Percentiles rank a stretch among this genome's conserved stretches.
These are phyloP conservation scores for Tricholoma flavovirens DNA, from an alignment of 768 basidiomycete species.

Conservation along the genomic window DNA sequence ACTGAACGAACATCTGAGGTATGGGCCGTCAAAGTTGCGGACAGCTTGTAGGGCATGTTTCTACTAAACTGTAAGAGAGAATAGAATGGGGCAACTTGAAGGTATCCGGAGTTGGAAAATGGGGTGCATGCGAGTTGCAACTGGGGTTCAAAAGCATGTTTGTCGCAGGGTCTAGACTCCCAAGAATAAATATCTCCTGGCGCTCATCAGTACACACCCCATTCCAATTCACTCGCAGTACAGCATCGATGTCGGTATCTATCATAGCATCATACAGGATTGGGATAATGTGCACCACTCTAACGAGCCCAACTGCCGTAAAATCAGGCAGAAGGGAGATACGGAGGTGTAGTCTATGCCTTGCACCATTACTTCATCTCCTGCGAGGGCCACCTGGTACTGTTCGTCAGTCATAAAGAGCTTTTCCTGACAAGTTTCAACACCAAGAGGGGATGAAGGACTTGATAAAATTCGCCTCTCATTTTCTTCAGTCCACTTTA, in stretches of 20 bases:
- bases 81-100: slow-evolving; percentile 3
- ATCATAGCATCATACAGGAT: neutral
- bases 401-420: slow-evolving; percentile 34
- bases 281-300: slow-evolving; percentile 66
- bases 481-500: slow-evolving; percentile 2
- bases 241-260: neutral
- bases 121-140: slow-evolving; percentile 1
- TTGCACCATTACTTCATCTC: slow-evolving; percentile 87
- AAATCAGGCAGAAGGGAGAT: slow-evolving; percentile 62
- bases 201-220: neutral
- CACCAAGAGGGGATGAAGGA: slow-evolving; percentile 39
- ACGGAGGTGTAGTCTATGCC: slow-evolving; percentile 86
- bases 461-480: neutral
- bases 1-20: slow-evolving; percentile 60
- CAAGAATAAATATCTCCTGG: neutral
- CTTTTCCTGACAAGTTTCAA: slow-evolving; percentile 29
- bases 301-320: slow-evolving; percentile 74
- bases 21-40: slow-evolving; percentile 65
- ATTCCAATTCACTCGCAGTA: neutral
- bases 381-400: slow-evolving; percentile 67
- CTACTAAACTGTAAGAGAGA: neutral
- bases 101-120: slow-evolving; percentile 27
- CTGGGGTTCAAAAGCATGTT: slow-evolving; percentile 1
- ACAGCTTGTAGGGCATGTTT: slow-evolving; percentile 70
- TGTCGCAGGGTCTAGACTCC: neutral